Base-by-base conservation (phyloP, 371 early-diverging fungal genomes). In the Saksenaea oblongispora region DNA sequence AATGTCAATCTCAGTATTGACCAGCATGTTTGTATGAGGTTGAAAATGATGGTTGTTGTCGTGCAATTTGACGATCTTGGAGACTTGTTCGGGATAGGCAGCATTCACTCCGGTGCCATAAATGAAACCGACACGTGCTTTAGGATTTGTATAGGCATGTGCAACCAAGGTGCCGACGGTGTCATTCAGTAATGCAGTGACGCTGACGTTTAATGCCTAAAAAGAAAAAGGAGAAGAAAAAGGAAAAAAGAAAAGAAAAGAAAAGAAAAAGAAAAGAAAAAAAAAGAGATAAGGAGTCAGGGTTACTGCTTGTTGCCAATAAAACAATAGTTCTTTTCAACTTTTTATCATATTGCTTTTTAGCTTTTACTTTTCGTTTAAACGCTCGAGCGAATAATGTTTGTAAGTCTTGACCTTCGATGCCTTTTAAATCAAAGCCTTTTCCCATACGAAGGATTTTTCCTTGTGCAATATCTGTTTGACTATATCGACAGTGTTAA, bases 91-190 rank as follows among this genome's bases (percentile, higher is more conserved):
- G 44, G 60, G 64, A 56, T 74, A 70, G 1, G 71, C 93, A 26
- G 94, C 95, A 74, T 97, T 97, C 57, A 92, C 89, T 41, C 97
- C 97, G 9, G 97, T 96, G 62, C 94, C 96, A 47, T 93, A 84
- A 68, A 97, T 94, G 54, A 94, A 87, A 35, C 92, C 90, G 61
- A 93, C 76, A 70, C 84, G 78, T 58, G 92, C 90, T 56, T 84
- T 83, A 18, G 92, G 90, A 59, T 87, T 78, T 51, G 71, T 72
- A 80, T 93, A 95, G 5, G 92, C 92, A 62, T 93, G 89, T 34
- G 94, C 88, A 57, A 94, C 84, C 44, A 94, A 78, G 1, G 95
- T 91, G 18, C 94, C 94, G 28, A 94, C 95, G 0, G 95, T 93
- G 75, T 97, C 98, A 82, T 97, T 97, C 59, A 96, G 84, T 8